These are phyloP conservation scores for Cryphonectria nitschkei DNA, from an alignment of 2,329 filamentous ascomycete genomes.

Conservation along the genomic window DNA sequence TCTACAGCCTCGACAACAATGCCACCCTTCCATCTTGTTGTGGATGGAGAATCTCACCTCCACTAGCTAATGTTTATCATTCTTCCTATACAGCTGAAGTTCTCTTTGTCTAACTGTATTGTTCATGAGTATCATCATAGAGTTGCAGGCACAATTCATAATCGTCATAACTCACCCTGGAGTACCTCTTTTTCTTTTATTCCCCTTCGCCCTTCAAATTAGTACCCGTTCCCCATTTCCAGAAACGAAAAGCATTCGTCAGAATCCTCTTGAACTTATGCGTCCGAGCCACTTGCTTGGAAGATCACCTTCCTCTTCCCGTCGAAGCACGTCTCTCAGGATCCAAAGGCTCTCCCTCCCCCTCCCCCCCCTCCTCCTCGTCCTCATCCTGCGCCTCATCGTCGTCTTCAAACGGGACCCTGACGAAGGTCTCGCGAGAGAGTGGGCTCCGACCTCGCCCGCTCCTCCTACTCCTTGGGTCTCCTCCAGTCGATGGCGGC, in stretches of 20 bases:
- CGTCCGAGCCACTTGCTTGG: not conserved
- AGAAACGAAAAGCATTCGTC: not conserved
- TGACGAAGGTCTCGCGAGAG: slow-evolving; percentile 16
- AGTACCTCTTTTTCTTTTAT: not conserved
- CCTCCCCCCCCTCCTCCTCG: slow-evolving; percentile 12
- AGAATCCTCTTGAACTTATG: not conserved
- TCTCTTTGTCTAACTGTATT: not conserved
- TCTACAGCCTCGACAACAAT: no score
- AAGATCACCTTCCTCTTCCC: not conserved
- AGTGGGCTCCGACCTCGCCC: slow-evolving; percentile 22
- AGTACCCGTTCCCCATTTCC: not conserved
- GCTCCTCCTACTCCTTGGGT: slow-evolving; percentile 1
- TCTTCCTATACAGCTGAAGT: not conserved
- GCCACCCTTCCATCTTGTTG: no score
- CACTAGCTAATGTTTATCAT: not conserved
- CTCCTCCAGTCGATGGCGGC: slow-evolving; percentile 5
- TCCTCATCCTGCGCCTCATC: slow-evolving; percentile 11
- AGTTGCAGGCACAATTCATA: not conserved
- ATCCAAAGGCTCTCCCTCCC: not conserved
- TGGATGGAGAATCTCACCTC: no score
- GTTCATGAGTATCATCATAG: not conserved
- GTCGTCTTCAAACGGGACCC: slow-evolving; percentile 25
- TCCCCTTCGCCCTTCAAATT: not conserved
- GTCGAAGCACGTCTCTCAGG: not conserved
- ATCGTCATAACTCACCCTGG: not conserved